A percentile compares a stretch with the other conserved stretches of the same genome.
Evolutionary conservation across 768 basidiomycete species (phyloP).

Genomic region (Calocybe gangraenosa): DNA sequence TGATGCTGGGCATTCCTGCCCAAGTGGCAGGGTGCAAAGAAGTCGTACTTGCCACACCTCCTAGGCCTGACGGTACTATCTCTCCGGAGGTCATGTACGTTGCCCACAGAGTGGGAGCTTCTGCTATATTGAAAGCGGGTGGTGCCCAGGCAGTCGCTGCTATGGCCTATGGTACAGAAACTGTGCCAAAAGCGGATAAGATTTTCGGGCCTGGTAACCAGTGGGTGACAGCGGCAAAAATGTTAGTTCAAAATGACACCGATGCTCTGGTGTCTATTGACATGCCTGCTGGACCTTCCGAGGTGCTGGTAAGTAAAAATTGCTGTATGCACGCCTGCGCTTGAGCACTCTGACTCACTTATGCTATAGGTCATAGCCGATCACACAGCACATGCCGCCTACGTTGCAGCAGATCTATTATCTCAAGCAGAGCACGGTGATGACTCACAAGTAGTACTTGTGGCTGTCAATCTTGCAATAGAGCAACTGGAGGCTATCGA

Average conservation of each 20-base stretch:
- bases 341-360: not conserved
- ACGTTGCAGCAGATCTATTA: slow-evolving; percentile 94
- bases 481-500: slow-evolving; percentile 73
- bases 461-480: slow-evolving; percentile 66
- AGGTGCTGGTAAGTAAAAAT: slow-evolving; percentile 76
- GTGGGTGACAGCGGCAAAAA: slow-evolving; percentile 99
- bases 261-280: slow-evolving; percentile 95
- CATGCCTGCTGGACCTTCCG: slow-evolving; percentile 98
- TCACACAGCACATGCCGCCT: slow-evolving; percentile 76
- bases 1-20: slow-evolving; percentile 97
- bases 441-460: slow-evolving; percentile 96
- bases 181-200: slow-evolving; percentile 97
- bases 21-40: slow-evolving; percentile 94
- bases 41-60: slow-evolving; percentile 95
- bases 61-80: slow-evolving; percentile 85
- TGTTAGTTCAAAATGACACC: slow-evolving; percentile 98
- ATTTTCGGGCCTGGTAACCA: slow-evolving; percentile 99
- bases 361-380: slow-evolving; percentile 84
- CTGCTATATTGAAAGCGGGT: slow-evolving; percentile 89
- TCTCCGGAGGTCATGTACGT: slow-evolving; percentile 98
- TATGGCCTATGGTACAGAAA: slow-evolving; percentile 93
- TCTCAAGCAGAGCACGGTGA: slow-evolving; percentile 98
- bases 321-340: not conserved
- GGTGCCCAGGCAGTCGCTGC: slow-evolving; percentile 96
- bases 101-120: slow-evolving; percentile 85